Evolutionary conservation across 352 stramenopile genomes (phyloP).

Genomic region (Phytophthora cryptogea): DNA sequence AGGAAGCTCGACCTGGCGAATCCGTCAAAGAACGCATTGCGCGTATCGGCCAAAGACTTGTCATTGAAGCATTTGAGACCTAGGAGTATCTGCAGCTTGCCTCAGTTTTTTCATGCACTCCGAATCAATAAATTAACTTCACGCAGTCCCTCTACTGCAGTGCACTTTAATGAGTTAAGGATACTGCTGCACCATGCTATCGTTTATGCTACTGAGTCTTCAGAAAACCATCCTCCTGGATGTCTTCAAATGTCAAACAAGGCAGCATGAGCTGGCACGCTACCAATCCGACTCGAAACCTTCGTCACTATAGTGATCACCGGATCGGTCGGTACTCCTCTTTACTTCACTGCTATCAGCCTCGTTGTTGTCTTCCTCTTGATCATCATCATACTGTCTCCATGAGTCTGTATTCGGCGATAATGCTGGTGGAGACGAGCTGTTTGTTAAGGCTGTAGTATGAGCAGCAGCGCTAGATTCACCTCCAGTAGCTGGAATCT

Average conservation of each 20-base stretch:
- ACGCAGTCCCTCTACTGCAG: neutral
- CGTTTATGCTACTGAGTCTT: too few species aligned
- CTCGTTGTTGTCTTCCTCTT: conserved; percentile 36
- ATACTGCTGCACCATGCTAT: too few species aligned
- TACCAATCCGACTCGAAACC: conserved; percentile 61
- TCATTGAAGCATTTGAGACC: conserved; percentile 59
- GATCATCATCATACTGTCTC: conserved; percentile 36
- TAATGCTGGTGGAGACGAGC: neutral
- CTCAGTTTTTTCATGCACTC: neutral
- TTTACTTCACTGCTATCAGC: conserved; percentile 9
- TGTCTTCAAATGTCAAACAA: too few species aligned
- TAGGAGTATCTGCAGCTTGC: neutral
- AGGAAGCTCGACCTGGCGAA: conserved; percentile 22
- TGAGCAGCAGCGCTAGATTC: neutral
- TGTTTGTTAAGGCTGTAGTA: neutral
- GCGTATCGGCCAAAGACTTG: conserved; percentile 72
- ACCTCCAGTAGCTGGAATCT: neutral
- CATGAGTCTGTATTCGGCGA: conserved; percentile 19
- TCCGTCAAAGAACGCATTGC: conserved; percentile 63
- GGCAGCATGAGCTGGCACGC: neutral
- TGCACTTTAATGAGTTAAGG: too few species aligned
- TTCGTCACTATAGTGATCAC: conserved; percentile 56
- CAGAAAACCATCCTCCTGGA: too few species aligned
- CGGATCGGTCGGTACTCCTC: conserved; percentile 9
- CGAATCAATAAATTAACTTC: neutral